Percentiles rank a stretch among this genome's conserved stretches.
phyloP scores from a whole-genome alignment of 2,329 filamentous ascomycete species.

The Ceratocystis harringtonii region DNA sequence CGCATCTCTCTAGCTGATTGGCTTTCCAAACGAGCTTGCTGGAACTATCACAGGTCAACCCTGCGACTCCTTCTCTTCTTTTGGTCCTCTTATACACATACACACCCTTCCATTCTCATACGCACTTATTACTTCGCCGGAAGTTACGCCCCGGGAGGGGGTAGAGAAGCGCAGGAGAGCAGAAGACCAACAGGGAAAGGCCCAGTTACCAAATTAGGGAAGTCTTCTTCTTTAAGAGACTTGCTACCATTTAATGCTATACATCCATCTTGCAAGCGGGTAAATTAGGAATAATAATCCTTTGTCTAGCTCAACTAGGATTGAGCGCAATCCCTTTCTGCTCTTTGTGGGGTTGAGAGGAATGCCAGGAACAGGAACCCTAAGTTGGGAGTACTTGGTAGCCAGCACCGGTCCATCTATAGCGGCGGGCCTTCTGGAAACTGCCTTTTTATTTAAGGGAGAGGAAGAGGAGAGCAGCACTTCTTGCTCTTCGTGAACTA shows the following conservation, averaged over 20 bases:
- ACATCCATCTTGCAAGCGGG: too few relatives aligned
- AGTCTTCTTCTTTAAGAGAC: background rate
- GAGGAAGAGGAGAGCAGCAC: background rate
- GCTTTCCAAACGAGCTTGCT: too few relatives aligned
- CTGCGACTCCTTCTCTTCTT: background rate
- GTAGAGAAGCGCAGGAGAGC: background rate
- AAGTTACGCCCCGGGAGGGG: background rate
- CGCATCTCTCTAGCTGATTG: too few relatives aligned
- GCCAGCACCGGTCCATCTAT: background rate
- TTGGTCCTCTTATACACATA: background rate
- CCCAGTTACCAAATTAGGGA: background rate
- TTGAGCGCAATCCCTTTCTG: too few relatives aligned
- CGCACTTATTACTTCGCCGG: background rate
- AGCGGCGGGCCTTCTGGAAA: background rate
- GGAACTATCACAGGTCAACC: too few relatives aligned
- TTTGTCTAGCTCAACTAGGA: too few relatives aligned
- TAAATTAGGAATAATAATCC: too few relatives aligned
- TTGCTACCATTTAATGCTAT: too few relatives aligned
- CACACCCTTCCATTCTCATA: background rate
- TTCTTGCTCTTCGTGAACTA: background rate
- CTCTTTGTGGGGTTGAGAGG: too few relatives aligned
- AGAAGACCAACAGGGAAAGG: background rate
- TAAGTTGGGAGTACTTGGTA: too few relatives aligned
- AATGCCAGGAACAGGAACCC: too few relatives aligned
- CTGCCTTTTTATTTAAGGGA: background rate